Conservation (phyloP, 2,329 filamentous ascomycete genomes). For the Cercospora beticola region DNA sequence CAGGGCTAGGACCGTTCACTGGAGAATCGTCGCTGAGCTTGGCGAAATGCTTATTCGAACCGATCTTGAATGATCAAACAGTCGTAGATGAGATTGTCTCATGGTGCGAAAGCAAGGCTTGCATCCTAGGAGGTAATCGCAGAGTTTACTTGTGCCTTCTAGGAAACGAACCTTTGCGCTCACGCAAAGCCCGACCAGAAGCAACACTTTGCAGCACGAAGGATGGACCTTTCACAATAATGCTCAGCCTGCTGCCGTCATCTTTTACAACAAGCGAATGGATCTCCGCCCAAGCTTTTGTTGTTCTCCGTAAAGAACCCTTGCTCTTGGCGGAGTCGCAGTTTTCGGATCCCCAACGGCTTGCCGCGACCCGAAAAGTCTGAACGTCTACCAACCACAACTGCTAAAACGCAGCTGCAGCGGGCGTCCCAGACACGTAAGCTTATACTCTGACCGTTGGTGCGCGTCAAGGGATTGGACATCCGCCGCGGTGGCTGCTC, state of each 20-base stretch:
- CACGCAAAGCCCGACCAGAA: neutral
- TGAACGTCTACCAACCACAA: conserved; percentile 5
- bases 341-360: conserved; percentile 13
- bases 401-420: neutral
- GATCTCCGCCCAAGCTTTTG: neutral
- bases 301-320: neutral
- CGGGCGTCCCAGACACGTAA: conserved; percentile 12
- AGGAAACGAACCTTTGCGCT: neutral
- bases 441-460: conserved; percentile 10
- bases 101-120: neutral
- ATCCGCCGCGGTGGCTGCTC: conserved; percentile 1
- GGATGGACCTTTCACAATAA: neutral
- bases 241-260: neutral
- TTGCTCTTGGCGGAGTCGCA: neutral
- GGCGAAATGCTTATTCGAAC: neutral
- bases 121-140: neutral
- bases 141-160: neutral
- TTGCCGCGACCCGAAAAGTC: neutral
- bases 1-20: neutral
- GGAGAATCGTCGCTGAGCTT: neutral
- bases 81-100: neutral
- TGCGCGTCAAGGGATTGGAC: conserved; percentile 5
- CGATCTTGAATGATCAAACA: neutral
- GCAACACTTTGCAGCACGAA: neutral
- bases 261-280: neutral